Evolutionary conservation across 371 early-diverging fungal species (phyloP).

Genomic region (Umbelopsis sp.): DNA sequence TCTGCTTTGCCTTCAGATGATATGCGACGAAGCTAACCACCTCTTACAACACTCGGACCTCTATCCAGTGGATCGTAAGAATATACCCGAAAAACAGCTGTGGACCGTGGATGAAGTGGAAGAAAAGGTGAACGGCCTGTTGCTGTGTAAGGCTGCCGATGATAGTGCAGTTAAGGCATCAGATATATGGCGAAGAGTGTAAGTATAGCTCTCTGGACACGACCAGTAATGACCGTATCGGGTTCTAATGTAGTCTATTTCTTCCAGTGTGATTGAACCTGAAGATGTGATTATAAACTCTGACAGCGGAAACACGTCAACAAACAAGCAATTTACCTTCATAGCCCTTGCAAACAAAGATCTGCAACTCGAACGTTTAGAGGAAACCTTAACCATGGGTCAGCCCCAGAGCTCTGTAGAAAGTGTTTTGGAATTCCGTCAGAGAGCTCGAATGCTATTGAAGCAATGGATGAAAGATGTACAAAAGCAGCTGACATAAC

Average conservation of each 20-base stretch:
- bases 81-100: constrained; percentile 20
- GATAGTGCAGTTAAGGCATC: not conserved
- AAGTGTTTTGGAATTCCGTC: constrained; percentile 15
- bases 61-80: constrained; percentile 15
- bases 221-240: too few relatives aligned
- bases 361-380: constrained; percentile 1
- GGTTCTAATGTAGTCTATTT: not conserved
- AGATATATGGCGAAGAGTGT: constrained; percentile 42
- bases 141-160: constrained; percentile 31
- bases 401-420: not conserved
- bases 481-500: not conserved
- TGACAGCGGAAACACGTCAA: not conserved
- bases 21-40: constrained; percentile 52
- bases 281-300: not conserved
- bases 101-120: constrained; percentile 57
- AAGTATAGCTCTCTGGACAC: constrained; percentile 22
- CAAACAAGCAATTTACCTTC: constrained; percentile 5
- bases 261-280: constrained; percentile 7
- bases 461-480: constrained; percentile 3
- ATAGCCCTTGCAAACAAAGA: constrained; percentile 7
- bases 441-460: constrained; percentile 3
- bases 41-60: constrained; percentile 28
- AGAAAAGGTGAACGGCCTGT: constrained; percentile 45
- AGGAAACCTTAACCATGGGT: not conserved
- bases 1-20: constrained; percentile 42